Evolutionary conservation across 129 eudicot genomes (phyloP).

Genomic region (Arctium lappa): DNA sequence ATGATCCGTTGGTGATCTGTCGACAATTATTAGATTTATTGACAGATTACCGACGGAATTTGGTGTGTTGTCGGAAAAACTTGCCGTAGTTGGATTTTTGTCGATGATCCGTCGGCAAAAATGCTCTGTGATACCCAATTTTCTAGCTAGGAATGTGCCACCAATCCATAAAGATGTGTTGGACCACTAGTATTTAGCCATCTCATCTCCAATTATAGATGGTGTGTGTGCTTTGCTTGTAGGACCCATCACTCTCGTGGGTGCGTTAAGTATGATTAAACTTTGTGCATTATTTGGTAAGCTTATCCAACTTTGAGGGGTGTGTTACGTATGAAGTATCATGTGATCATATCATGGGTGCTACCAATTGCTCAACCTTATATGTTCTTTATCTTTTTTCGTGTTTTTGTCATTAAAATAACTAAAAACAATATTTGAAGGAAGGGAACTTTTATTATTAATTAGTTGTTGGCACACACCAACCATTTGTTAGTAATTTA

Average conservation of each 20-base stretch:
- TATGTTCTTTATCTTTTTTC: neutral
- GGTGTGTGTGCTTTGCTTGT: neutral
- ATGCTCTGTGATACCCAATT: no score
- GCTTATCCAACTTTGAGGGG: neutral
- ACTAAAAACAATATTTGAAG: neutral
- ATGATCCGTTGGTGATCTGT: no score
- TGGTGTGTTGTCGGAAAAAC: no score
- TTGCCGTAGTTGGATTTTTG: no score
- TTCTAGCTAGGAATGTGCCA: no score
- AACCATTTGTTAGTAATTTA: neutral
- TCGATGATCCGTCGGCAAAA: no score
- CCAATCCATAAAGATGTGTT: neutral
- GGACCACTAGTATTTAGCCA: slow-evolving; percentile 1
- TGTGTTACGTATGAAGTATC: neutral
- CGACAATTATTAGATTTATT: no score
- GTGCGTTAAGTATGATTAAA: neutral
- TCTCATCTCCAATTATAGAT: slow-evolving; percentile 1
- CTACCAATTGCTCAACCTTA: neutral
- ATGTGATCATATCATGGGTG: neutral
- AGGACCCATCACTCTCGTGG: slow-evolving; percentile 2
- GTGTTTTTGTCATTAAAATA: no score
- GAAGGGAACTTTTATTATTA: neutral
- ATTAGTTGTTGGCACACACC: neutral
- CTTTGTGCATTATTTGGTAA: neutral
- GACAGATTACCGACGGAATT: no score